These are phyloP conservation scores for Wilhelminamyces savonicus DNA, from an alignment of 805 yeast species.

Conservation along the genomic window DNA sequence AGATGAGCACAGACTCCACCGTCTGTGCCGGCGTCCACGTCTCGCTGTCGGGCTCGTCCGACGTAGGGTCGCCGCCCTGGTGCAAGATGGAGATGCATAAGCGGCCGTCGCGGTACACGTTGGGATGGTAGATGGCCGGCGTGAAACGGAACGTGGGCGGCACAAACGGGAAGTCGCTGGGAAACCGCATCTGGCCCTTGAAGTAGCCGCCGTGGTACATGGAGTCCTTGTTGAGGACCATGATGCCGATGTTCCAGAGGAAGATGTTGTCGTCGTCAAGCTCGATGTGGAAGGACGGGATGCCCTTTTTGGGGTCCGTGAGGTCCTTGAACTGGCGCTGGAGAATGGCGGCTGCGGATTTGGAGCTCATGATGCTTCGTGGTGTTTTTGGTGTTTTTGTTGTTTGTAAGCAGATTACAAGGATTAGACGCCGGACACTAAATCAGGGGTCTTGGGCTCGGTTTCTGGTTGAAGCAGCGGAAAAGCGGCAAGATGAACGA, in stretches of 20 bases:
- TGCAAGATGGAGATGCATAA: slow-evolving; percentile 90
- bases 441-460: too few relatives aligned
- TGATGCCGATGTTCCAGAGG: slow-evolving; percentile 81
- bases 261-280: slow-evolving; percentile 52
- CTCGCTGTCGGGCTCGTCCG: slow-evolving; percentile 89
- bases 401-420: too few relatives aligned
- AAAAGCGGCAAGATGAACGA: too few relatives aligned
- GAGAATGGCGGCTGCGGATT: slow-evolving; percentile 73
- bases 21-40: slow-evolving; percentile 94
- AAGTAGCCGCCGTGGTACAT: slow-evolving; percentile 92
- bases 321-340: slow-evolving; percentile 92
- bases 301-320: slow-evolving; percentile 81
- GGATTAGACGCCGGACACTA: too few relatives aligned
- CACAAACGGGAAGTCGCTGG: slow-evolving; percentile 81
- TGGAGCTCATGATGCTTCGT: slow-evolving; percentile 45
- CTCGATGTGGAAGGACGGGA: slow-evolving; percentile 57
- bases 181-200: slow-evolving; percentile 91
- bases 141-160: slow-evolving; percentile 93
- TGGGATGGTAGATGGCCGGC: slow-evolving; percentile 92
- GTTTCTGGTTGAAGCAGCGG: too few relatives aligned
- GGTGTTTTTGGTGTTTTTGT: too few relatives aligned
- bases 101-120: slow-evolving; percentile 89
- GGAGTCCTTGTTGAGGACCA: slow-evolving; percentile 85
- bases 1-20: slow-evolving; percentile 83
- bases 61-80: slow-evolving; percentile 82